phyloP scores from a whole-genome alignment of 176 grass and related monocot species.

The Zea mays region DNA sequence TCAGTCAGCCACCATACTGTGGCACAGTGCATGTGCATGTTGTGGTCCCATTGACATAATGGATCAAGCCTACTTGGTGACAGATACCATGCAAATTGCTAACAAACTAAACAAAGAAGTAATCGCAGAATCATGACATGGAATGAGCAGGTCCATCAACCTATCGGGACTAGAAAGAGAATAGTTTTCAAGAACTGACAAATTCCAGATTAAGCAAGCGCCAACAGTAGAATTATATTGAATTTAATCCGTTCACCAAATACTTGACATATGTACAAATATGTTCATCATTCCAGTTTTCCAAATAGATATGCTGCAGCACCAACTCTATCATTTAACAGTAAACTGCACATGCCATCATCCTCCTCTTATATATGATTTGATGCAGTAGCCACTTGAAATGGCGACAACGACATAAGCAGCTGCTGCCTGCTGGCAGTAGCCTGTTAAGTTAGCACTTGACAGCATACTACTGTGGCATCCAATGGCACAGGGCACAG shows the following conservation, averaged over 20 bases:
- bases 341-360: slow-evolving; percentile 20
- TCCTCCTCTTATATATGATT: slow-evolving; percentile 5
- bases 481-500: slow-evolving; percentile 19
- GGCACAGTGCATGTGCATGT: slow-evolving; percentile 46
- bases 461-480: slow-evolving; percentile 1
- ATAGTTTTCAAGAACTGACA: slow-evolving; percentile 28
- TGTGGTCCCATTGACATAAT: slow-evolving; percentile 39
- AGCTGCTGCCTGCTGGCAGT: slow-evolving; percentile 19
- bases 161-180: slow-evolving; percentile 16
- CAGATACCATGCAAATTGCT: slow-evolving; percentile 36
- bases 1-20: slow-evolving; percentile 36
- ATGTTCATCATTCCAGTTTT: slow-evolving; percentile 22
- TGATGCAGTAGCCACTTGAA: slow-evolving; percentile 19
- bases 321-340: slow-evolving; percentile 27
- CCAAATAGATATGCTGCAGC: slow-evolving; percentile 4
- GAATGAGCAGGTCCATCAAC: slow-evolving; percentile 24
- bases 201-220: slow-evolving; percentile 27
- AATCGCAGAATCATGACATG: slow-evolving; percentile 31
- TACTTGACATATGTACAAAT: slow-evolving; percentile 31
- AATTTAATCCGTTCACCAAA: slow-evolving; percentile 20
- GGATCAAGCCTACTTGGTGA: slow-evolving; percentile 24
- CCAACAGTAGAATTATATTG: slow-evolving; percentile 20
- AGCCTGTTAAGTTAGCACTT: slow-evolving; percentile 18
- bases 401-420: not conserved
- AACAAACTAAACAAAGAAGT: slow-evolving; percentile 23